Evolutionary conservation across 192 early-diverging fungal genomes (phyloP), one percentile per base, ranked within the genome.

Genomic region (Backusella tarrabulga): DNA sequence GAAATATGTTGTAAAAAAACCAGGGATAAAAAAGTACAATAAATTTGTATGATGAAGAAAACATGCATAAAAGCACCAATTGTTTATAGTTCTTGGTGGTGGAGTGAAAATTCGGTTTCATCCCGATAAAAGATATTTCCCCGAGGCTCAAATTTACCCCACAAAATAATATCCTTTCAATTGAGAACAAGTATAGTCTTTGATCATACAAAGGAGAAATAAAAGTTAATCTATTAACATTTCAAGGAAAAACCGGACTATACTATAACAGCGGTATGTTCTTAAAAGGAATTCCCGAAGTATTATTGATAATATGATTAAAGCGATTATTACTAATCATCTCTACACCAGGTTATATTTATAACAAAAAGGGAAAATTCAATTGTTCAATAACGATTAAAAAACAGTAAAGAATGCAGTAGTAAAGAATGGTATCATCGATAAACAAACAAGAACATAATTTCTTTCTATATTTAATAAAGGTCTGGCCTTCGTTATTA

Each of bases 391-490:
- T 63, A 63, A 14, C 3, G 56, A 29, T 29, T 60, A 29, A 60
- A 60, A 23, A 26, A 26, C 23, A 60, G 26, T 26, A 29, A 26
- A 50, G 56, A 63, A 63, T 63, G 56, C 23, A 63, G 56, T 14
- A 63, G 26, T 29, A 29, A 63, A 63, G 56, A 63, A 63, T 63
- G 56, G 56, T 63, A 63, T 26, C 56, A 63, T 63, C 12, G 14
- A 63, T 29, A 63, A 63, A 63, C 54, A 56, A 56, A 56, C 23
- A 63, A 63, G 29, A 8, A 4, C 4, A 63, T 29, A 29, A 29
- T 63, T 29, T 63, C 56, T 60, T 60, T 60, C 23, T 29, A 29
- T 63, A 63, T 63, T 63, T 14, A 63, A 63, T 63, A 63, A 63
- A 63, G 12, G 23, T 63, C 56, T 63, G 26, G 56, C 2, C 56